A percentile compares a stretch with the other conserved stretches of the same genome.
Evolutionary conservation across 2,329 filamentous ascomycete genomes (phyloP).

Genomic region (Aspergillaceae sp.): DNA sequence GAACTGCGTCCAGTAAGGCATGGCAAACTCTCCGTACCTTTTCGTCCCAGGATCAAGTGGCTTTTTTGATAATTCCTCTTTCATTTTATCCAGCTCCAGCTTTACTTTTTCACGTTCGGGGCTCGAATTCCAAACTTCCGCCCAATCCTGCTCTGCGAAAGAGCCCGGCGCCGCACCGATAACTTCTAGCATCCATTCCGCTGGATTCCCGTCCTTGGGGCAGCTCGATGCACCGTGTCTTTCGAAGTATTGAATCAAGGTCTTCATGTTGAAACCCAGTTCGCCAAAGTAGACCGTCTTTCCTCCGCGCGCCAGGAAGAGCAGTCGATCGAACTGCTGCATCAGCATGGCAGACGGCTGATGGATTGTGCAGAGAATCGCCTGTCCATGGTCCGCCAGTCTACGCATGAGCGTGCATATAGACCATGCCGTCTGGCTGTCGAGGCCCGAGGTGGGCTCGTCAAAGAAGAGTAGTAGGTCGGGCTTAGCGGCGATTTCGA

Average conservation of each 20-base stretch:
- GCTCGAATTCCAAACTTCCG: constrained; percentile 51
- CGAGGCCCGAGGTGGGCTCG: constrained; percentile 85
- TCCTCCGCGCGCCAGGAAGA: constrained; percentile 56
- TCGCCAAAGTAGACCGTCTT: constrained; percentile 60
- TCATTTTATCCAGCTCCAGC: constrained; percentile 40
- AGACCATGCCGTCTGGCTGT: constrained; percentile 84
- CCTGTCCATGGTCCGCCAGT: constrained; percentile 79
- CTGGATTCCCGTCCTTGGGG: constrained; percentile 56
- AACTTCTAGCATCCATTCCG: constrained; percentile 54
- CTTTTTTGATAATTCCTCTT: constrained; percentile 19
- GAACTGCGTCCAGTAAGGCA: constrained; percentile 60
- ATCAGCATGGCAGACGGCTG: constrained; percentile 89
- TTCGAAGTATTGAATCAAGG: constrained; percentile 55
- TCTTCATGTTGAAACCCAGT: constrained; percentile 50
- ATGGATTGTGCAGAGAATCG: constrained; percentile 87
- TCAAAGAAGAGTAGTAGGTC: constrained; percentile 81
- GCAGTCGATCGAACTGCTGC: constrained; percentile 62
- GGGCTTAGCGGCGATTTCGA: constrained; percentile 85
- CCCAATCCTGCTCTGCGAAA: constrained; percentile 53
- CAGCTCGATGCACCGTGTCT: constrained; percentile 52
- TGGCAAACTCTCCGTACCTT: constrained; percentile 68
- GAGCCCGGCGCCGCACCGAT: constrained; percentile 53
- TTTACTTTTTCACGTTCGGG: constrained; percentile 42
- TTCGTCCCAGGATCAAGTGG: constrained; percentile 36
- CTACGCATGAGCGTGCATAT: constrained; percentile 80